These are phyloP conservation scores for Botrytis fabae DNA, from an alignment of 2,329 filamentous ascomycete genomes.

Conservation along the genomic window DNA sequence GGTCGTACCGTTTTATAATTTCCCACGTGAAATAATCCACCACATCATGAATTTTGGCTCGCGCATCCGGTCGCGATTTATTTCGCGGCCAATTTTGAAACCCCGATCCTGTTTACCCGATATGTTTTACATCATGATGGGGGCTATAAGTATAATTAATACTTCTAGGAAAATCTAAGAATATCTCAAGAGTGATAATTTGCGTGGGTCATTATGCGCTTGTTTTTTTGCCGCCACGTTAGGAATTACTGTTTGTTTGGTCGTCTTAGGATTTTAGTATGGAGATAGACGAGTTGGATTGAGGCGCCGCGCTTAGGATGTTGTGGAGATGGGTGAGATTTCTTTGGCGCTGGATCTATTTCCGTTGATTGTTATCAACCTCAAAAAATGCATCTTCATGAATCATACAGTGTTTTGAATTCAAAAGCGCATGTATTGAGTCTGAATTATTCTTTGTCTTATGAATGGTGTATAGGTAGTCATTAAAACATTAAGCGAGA, in stretches of 20 bases:
- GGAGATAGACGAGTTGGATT: neutral
- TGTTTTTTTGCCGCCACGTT: neutral
- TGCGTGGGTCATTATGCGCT: neutral
- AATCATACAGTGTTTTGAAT: neutral
- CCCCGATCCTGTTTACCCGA: too few species aligned
- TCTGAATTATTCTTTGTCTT: neutral
- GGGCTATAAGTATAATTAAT: accelerated
- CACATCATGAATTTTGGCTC: neutral
- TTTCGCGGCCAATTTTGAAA: neutral
- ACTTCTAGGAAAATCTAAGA: neutral
- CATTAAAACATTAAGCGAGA: neutral
- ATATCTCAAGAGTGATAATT: neutral
- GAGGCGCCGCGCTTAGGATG: neutral
- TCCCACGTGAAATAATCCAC: neutral
- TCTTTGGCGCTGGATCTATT: neutral
- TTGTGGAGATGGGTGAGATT: neutral
- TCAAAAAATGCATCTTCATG: neutral
- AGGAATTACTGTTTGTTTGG: neutral
- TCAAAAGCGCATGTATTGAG: neutral
- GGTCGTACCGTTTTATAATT: neutral
- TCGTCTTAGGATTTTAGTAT: neutral
- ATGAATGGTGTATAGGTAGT: neutral
- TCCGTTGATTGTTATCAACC: too few species aligned
- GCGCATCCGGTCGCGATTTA: neutral
- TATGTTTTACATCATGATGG: neutral